Evolutionary conservation across 176 grass and related monocot species (phyloP), one percentile per base, ranked within the genome.

Genomic region (Tillandsia leiboldiana): DNA sequence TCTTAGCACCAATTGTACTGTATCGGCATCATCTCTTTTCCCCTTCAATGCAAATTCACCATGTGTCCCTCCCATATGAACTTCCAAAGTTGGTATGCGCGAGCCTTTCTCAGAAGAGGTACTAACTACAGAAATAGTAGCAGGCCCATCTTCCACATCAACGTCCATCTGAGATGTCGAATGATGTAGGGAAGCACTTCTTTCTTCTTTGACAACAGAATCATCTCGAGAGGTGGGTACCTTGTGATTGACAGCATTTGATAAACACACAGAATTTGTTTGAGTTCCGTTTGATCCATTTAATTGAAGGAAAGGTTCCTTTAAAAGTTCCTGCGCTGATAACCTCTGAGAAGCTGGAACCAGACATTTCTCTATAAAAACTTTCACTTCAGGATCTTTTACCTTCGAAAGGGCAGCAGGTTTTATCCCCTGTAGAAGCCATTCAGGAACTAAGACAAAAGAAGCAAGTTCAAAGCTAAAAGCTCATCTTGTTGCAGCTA

Each of bases 321-420:
- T 81, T 56, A 88, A 67, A 64, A 84, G 70, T n/a, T 78, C 78
- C 50, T 50, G 74, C 33, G 71, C 75, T 33, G 63, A 17, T n/a
- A 78, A 49, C 66, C 78, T 65, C 22, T 65, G 71, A 72, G 64
- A 13, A 51, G 48, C 67, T 51, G 78, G 81, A 81, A 75, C 81
- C 76, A 88, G 64, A 54, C 74, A 84, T 26, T 72, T 75, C 56
- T 84, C 81, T 68, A 81, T 78, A 51, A 88, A 88, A 56, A 59
- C 77, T 81, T 82, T 84, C 59, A 88, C 65, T 62, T 83, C 77
- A 1, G 23, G 57, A 73, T 83, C 77, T 77, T 77, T 52, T 63
- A 88, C 66, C 62, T 84, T 81, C 48, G 78, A 77, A 50, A 88
- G 70, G 17, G 53, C 77, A 67, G 59, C 73, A 69, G 81, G 85